Conservation (phyloP, 345 rosid genomes). For the Dimocarpus longan region DNA sequence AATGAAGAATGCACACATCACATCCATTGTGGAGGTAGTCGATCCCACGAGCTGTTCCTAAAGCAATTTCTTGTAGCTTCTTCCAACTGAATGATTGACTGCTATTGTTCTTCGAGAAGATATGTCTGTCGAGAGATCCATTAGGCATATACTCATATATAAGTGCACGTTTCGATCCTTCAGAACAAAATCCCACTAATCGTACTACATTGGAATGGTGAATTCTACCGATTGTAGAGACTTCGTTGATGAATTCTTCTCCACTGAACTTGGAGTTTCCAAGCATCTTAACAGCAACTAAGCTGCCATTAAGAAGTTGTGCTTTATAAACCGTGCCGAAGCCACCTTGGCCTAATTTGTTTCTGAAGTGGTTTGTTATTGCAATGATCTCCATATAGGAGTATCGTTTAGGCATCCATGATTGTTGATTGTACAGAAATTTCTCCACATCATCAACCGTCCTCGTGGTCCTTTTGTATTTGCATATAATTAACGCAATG, state of each 20-base stretch:
- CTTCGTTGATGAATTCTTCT: conserved; percentile 22
- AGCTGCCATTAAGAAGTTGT: background rate
- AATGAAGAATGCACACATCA: conserved; percentile 34
- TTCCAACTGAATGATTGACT: background rate
- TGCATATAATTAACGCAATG: background rate
- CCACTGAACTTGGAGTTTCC: conserved; percentile 12
- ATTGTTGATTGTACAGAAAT: conserved; percentile 10
- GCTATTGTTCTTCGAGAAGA: background rate
- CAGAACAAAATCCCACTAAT: background rate
- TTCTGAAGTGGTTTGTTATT: conserved; percentile 1
- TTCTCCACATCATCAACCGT: background rate
- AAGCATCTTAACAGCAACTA: conserved; percentile 13
- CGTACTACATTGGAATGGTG: conserved; percentile 15
- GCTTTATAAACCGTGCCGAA: conserved; percentile 11
- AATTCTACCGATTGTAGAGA: conserved; percentile 13
- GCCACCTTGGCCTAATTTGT: conserved; percentile 19
- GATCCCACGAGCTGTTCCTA: conserved; percentile 31
- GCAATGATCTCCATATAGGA: background rate
- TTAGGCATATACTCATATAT: conserved; percentile 20
- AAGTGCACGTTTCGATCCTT: conserved; percentile 11
- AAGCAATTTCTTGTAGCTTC: conserved; percentile 18
- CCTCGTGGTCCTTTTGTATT: background rate
- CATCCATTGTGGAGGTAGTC: conserved; percentile 32
- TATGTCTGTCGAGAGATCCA: conserved; percentile 17
- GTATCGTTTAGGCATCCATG: conserved; percentile 14